Conservation (phyloP, 2,329 filamentous ascomycete species). For the Colletotrichum trifolii region DNA sequence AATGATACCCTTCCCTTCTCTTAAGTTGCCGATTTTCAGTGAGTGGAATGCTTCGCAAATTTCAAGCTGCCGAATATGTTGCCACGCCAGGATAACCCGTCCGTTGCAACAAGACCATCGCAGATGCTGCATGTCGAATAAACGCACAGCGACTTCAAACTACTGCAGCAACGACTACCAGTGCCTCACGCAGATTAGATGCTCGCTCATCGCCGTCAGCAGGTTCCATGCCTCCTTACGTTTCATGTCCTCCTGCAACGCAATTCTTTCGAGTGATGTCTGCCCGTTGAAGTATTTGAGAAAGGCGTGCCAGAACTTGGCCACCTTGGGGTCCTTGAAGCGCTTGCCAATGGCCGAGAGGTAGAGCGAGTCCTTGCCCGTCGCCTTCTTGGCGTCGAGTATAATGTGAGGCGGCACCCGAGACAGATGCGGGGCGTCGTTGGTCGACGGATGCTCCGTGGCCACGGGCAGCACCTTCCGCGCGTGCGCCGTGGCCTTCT, state of each 20-base stretch:
- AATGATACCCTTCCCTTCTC: slow-evolving; percentile 37
- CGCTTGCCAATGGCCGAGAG: slow-evolving; percentile 68
- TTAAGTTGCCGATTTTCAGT: not conserved
- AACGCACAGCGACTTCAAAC: not conserved
- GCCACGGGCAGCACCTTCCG: slow-evolving; percentile 60
- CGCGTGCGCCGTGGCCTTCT: slow-evolving; percentile 66
- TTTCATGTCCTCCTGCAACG: slow-evolving; percentile 87
- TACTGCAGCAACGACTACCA: slow-evolving; percentile 61
- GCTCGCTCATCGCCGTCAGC: slow-evolving; percentile 73
- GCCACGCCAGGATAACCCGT: no score
- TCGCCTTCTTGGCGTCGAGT: slow-evolving; percentile 81
- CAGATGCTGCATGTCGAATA: no score
- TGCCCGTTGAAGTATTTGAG: slow-evolving; percentile 90
- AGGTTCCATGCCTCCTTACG: slow-evolving; percentile 81
- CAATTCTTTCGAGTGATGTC: slow-evolving; percentile 86
- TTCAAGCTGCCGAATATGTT: no score
- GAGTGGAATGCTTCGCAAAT: no score
- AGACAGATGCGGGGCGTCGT: slow-evolving; percentile 67
- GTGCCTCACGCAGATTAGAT: slow-evolving; percentile 74
- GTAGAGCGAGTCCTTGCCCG: slow-evolving; percentile 80
- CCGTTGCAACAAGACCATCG: no score
- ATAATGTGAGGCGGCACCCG: slow-evolving; percentile 74
- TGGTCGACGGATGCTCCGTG: slow-evolving; percentile 67
- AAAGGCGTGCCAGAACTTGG: slow-evolving; percentile 77
- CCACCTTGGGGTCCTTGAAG: slow-evolving; percentile 66